Percentiles rank a stretch among this genome's conserved stretches.
Evolutionary conservation across 2,329 filamentous ascomycete genomes (phyloP).

Genomic region (Fusarium guadeloupense): DNA sequence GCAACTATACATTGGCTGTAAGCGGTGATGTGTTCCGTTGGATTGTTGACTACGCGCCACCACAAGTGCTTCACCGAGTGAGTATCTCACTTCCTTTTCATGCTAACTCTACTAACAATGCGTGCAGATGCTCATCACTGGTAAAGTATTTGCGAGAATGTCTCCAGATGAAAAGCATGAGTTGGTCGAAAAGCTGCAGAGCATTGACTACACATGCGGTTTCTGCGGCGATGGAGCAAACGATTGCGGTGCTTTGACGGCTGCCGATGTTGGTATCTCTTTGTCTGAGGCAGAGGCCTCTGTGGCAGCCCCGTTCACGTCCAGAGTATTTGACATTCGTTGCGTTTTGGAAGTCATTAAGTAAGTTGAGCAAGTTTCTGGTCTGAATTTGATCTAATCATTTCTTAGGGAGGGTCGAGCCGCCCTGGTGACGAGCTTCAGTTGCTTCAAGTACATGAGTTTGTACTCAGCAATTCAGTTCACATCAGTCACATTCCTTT

Average conservation of each 20-base stretch:
- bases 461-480: constrained; percentile 99
- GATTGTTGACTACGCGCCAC: constrained; percentile 89
- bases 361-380: constrained; percentile 51
- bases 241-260: constrained; percentile 95
- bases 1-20: constrained; percentile 88
- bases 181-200: constrained; percentile 94
- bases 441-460: constrained; percentile 99
- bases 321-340: constrained; percentile 92
- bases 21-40: constrained; percentile 96
- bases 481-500: constrained; percentile 94
- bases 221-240: constrained; percentile 99
- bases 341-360: constrained; percentile 93
- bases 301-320: constrained; percentile 97
- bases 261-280: constrained; percentile 96
- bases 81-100: constrained; percentile 34
- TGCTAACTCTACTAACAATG: background rate
- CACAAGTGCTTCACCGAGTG: constrained; percentile 78
- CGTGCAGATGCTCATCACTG: constrained; percentile 82
- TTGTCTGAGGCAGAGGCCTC: constrained; percentile 97
- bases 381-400: constrained; percentile 33
- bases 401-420: constrained; percentile 81
- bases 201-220: constrained; percentile 92
- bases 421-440: constrained; percentile 96
- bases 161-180: constrained; percentile 99
- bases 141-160: constrained; percentile 97